Conservation (phyloP, 108 stramenopile species). For the Fragilariopsis cylindrus region DNA sequence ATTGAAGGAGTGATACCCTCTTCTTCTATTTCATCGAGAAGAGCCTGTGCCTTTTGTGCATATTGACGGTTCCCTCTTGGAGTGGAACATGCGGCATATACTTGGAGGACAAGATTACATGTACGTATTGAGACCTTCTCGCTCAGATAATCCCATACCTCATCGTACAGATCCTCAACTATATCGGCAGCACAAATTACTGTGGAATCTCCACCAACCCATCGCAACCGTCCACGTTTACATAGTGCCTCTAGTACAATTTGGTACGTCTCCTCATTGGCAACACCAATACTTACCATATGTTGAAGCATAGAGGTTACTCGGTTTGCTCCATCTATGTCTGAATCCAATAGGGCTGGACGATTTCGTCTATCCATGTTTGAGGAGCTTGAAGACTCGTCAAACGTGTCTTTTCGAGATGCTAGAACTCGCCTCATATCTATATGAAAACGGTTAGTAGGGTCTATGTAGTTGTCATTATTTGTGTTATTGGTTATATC, state of each 20-base stretch:
- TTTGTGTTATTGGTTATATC: conserved; percentile 43
- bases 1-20: conserved; percentile 16
- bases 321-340: conserved; percentile 50
- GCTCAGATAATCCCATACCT: conserved; percentile 29
- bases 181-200: conserved; percentile 52
- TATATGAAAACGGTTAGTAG: conserved; percentile 30
- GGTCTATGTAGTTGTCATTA: conserved; percentile 24
- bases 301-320: conserved; percentile 41
- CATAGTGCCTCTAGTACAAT: conserved; percentile 42
- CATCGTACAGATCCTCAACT: conserved; percentile 29
- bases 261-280: conserved; percentile 42
- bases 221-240: conserved; percentile 42
- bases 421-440: conserved; percentile 37
- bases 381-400: not conserved
- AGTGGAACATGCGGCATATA: conserved; percentile 46
- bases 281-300: conserved; percentile 40
- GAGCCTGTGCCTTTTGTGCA: conserved; percentile 41
- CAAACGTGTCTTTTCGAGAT: conserved; percentile 21
- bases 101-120: conserved; percentile 47
- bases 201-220: conserved; percentile 26
- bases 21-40: conserved; percentile 35
- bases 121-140: conserved; percentile 30
- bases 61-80: conserved; percentile 50
- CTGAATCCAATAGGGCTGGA: conserved; percentile 27
- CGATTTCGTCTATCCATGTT: conserved; percentile 29